Evolutionary conservation across 306 rosid species (phyloP), one percentile per base, ranked within the genome.

Genomic region (Vigna reflexopilosa): DNA sequence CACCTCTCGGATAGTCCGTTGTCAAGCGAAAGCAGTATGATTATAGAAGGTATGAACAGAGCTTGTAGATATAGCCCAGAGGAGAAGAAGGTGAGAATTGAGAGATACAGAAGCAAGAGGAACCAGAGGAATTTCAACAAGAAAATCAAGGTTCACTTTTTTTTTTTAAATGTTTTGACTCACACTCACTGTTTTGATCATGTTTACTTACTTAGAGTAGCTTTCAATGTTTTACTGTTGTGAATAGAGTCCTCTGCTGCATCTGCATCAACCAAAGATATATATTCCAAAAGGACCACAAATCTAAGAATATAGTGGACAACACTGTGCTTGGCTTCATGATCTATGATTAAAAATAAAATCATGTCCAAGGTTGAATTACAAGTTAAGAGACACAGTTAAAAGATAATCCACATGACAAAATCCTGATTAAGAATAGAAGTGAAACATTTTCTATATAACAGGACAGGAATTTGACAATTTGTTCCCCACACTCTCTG

Each of bases 41-140:
- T 96, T 78, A 93, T 96, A 9, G 93, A 93, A 86, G 97, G 94
- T 6, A 96, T 96, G 99, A 87, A 75, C 83, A 90, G 85, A 82
- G 94, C 90, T 13, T 86, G 88, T 57, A 82, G 75, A 12, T 96
- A 93, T 65, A 90, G 90, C 57, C 96, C 97, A 0, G 92, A 93
- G 75, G 99, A 96, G 85, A 96, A 91, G 90, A 96, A 86, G 22
- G 83, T 85, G 22, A 87, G 93, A 77, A 93, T 96, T 49, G 97
- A 96, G 75, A 93, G 96, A 85, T 96, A 96, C 26, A 86, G 83
- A 87, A 87, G 26, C 84, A 96, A 93, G 84, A 91, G 96, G 70
- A 89, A 83, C 70, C 93, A 83, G 73, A 88, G 99, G 81, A 96
- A 96, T 83, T 96, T 96, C 88, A 87, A 83, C 90, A 96, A 93